Conservation (phyloP, 2,329 filamentous ascomycete species). For the Geosmithia morbida region DNA sequence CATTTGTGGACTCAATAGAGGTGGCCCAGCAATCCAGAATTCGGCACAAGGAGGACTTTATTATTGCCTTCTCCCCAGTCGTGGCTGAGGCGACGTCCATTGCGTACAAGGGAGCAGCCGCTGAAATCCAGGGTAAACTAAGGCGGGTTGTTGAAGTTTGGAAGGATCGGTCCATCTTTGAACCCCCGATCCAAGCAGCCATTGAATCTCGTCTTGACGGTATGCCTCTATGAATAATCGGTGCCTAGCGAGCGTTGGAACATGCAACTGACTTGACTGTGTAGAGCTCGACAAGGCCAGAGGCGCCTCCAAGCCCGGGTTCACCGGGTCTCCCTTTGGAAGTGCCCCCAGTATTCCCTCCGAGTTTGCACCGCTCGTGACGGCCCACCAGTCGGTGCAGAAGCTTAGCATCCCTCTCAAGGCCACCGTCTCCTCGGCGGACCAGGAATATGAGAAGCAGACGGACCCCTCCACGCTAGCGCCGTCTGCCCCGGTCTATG, state of each 20-base stretch:
- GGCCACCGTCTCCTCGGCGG: conserved; percentile 53
- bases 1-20: conserved; percentile 36
- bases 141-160: conserved; percentile 88
- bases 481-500: conserved; percentile 79
- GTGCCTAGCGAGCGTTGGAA: conserved; percentile 5
- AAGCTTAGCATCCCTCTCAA: conserved; percentile 59
- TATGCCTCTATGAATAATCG: conserved; percentile 22
- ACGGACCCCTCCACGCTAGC: conserved; percentile 53
- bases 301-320: conserved; percentile 33
- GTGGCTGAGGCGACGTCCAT: conserved; percentile 79
- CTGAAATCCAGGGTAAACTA: conserved; percentile 78
- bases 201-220: conserved; percentile 71
- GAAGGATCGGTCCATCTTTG: conserved; percentile 77
- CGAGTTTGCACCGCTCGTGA: conserved; percentile 64
- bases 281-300: conserved; percentile 49
- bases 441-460: conserved; percentile 73
- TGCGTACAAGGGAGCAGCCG: conserved; percentile 82
- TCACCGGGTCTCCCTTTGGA: conserved; percentile 48
- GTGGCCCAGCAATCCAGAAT: conserved; percentile 94
- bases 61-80: conserved; percentile 79
- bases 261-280: conserved; percentile 5
- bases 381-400: conserved; percentile 56
- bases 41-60: conserved; percentile 81
- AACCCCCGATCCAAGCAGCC: conserved; percentile 60
- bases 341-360: conserved; percentile 47